Base-by-base conservation (phyloP, 805 yeast genomes). In the Yarrowia alimentaria region DNA sequence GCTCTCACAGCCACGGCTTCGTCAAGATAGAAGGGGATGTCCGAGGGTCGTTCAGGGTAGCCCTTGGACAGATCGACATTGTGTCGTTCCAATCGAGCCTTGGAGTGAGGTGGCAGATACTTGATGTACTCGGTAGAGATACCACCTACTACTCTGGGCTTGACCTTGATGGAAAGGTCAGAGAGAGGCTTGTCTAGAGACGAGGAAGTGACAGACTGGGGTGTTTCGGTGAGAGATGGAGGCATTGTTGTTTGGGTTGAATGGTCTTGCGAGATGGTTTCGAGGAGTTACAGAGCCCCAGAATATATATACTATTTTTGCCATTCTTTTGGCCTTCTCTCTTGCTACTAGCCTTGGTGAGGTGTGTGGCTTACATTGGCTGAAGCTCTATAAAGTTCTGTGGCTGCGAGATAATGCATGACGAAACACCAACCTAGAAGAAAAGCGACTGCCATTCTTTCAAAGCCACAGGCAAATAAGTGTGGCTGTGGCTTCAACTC, bases 1-100 rank as follows among this genome's bases (percentile, higher is more conserved):
- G 64, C 60, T 56, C 75, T 67, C 24, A 69, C 66, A 5, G 60
- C 65, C 20, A 48, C 55, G 8, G 73, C 75, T 43, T 72, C 74
- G 52, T 72, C 75, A 11, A 70, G 56, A 54, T 59, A 72, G 17
- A 62, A 60, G 7, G 75, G 74, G 30, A 70, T 61, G 32, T 62
- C 55, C 2, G 62, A 54, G 6, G 75, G 73, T 54, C 69, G 59
- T 12, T 58, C 60, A 11, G 76, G 75, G 55, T 72, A 72, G 10
- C 75, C 75, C 22, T 62, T 35, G 3, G 66, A 56, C 13, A 68
- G 33, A 49, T 70, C 74, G 54, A 71, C 59, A 10, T 70, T 71
- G 24, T 63, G 62, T 34, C 63, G 66, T 9, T 58, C 63, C 16
- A 68, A 63, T 51, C 75, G 62, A 12, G 48, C 48, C 19, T 13